Evolutionary conservation across 257 asterid genomes (phyloP), one percentile per base, ranked within the genome.

Genomic region (Forsythia suspensa): DNA sequence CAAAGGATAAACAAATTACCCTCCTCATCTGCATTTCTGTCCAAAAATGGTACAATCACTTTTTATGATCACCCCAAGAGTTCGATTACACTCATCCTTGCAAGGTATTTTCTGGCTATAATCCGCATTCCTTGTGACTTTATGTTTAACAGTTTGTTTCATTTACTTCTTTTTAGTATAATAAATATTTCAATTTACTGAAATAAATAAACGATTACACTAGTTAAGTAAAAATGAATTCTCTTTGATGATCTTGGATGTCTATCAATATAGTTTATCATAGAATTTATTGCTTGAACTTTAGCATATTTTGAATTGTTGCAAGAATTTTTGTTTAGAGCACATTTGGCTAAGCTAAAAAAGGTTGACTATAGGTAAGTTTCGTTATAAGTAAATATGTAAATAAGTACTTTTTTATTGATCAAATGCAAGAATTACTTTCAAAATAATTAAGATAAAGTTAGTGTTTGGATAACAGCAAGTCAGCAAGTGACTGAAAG

Each of bases 1-100:
- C 9, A 43, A 43, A 15, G 4, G 59, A 15, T 13, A 51, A 3
- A 11, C 3, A 51, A 2, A 51, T 15, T 51, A 41, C 2, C 9
- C 4, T 3, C n/a, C n/a, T 51, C n/a, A 2, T 10, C n/a, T 51
- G n/a, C n/a, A 15, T 51, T 51, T 51, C 59, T 51, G 57, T 41
- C 65, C 63, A 63, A 16, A 40, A 67, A 85, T 87, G 90, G 85
- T 87, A 42, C 83, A 80, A 21, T 82, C 87, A 38, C 73, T 70
- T 38, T 78, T 79, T 29, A 76, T 43, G 11, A 43, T 87, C 38
- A 57, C 84, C 78, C 37, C 40, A 66, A 63, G 5, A 10, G 3
- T 21, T 29, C 34, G 34, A 29, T 29, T 29, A 29, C 34, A 29
- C 41, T 21, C 4, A 6, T 66, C 11, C 71, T 21, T 24, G 6